A percentile compares a stretch with the other conserved stretches of the same genome.
Evolutionary conservation across 441 rosid species (phyloP).

Genomic region (Melastoma candidum): DNA sequence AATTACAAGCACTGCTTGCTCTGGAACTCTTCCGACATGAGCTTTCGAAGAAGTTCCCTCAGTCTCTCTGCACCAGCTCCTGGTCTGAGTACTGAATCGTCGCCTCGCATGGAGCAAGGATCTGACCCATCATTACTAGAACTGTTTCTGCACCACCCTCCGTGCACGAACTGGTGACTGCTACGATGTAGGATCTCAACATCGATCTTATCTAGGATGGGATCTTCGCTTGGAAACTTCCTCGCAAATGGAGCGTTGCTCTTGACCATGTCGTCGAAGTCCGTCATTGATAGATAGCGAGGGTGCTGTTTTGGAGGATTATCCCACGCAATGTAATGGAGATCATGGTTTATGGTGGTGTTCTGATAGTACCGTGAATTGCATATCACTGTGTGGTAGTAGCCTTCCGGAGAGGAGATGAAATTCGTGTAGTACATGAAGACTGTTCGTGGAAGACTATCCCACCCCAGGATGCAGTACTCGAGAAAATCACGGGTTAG

Average conservation of each 20-base stretch:
- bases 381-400: constrained; percentile 54
- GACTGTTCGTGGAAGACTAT: constrained; percentile 44
- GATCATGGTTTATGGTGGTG: constrained; percentile 24
- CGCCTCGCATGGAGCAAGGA: constrained; percentile 20
- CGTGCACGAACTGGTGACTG: constrained; percentile 22
- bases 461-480: constrained; percentile 45
- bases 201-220: constrained; percentile 28
- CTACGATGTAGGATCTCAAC: constrained; percentile 20
- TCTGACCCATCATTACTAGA: constrained; percentile 1
- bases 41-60: constrained; percentile 16
- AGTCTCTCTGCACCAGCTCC: constrained; percentile 25
- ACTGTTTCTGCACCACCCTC: constrained; percentile 31
- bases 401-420: constrained; percentile 32
- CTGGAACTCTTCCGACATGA: constrained; percentile 8
- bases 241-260: constrained; percentile 37
- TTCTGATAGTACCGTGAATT: constrained; percentile 36
- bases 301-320: constrained; percentile 11
- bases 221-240: constrained; percentile 24
- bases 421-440: constrained; percentile 45
- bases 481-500: constrained; percentile 34
- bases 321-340: constrained; percentile 25
- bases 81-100: constrained; percentile 24
- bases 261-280: constrained; percentile 19
- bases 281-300: constrained; percentile 6
- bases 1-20: no score